These are phyloP conservation scores for Lentinula detonsa DNA, from an alignment of 768 basidiomycete species.

Conservation along the genomic window DNA sequence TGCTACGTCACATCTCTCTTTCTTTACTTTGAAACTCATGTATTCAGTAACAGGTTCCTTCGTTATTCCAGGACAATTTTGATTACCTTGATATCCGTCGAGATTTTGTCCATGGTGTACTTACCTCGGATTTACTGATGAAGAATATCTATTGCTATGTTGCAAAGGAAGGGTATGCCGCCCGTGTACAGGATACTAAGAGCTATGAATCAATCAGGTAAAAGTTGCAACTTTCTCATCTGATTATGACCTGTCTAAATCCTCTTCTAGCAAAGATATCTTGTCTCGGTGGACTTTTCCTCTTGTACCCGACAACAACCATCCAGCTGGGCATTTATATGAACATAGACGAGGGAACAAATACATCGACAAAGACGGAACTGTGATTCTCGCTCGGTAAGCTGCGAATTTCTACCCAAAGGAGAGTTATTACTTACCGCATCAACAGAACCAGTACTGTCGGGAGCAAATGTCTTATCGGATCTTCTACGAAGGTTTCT, in stretches of 20 bases:
- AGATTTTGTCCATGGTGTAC: conserved; percentile 91
- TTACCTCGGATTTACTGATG: conserved; percentile 91
- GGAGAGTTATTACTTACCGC: not conserved
- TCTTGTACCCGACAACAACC: conserved; percentile 89
- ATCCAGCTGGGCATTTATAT: conserved; percentile 77
- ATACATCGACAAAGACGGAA: conserved; percentile 77
- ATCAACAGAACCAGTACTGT: conserved; percentile 73
- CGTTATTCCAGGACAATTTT: conserved; percentile 97
- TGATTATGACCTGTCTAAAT: not conserved
- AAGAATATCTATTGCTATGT: conserved; percentile 93
- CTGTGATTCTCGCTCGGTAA: conserved; percentile 80
- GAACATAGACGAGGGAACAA: conserved; percentile 85
- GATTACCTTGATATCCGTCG: conserved; percentile 89
- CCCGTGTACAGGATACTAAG: conserved; percentile 87
- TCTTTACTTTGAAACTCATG: not conserved
- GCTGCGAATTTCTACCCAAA: conserved; percentile 11
- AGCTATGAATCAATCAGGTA: conserved; percentile 89
- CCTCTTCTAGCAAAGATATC: conserved; percentile 75
- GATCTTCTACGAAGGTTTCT: conserved; percentile 62
- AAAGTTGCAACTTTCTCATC: not conserved
- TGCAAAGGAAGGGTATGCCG: conserved; percentile 85
- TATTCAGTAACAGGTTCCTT: conserved; percentile 62
- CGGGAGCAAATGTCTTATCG: conserved; percentile 79
- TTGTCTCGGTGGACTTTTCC: conserved; percentile 94
- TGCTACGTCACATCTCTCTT: conserved; percentile 5